Conservation (phyloP, 78 protist species). For the Dictyostelium firmibasis region DNA sequence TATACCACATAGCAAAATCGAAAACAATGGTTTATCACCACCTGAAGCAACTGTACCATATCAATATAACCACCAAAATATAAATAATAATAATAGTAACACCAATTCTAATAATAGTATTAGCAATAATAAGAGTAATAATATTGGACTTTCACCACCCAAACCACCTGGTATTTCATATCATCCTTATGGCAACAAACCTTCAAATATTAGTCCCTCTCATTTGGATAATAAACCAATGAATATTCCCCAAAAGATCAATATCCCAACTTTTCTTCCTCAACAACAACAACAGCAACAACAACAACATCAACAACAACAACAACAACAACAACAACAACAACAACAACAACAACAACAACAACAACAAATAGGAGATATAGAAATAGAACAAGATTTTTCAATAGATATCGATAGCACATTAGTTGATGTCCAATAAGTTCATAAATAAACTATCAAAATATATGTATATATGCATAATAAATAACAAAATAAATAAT, state of each 20-base stretch:
- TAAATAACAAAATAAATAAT: no score
- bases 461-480: no score
- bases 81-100: neutral
- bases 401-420: neutral
- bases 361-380: neutral
- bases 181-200: neutral
- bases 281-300: neutral
- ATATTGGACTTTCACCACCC: neutral
- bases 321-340: no score
- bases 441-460: no score
- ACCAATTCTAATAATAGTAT: neutral
- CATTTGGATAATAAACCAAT: neutral
- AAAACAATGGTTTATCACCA: neutral
- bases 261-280: neutral
- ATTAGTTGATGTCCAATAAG: neutral
- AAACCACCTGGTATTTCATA: neutral
- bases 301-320: neutral
- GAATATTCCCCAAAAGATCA: neutral
- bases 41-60: neutral
- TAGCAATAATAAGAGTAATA: neutral
- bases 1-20: neutral
- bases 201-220: neutral
- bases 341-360: no score
- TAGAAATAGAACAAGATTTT: neutral
- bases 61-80: neutral